phyloP scores from a whole-genome alignment of 176 grass and related monocot species.

The Oryza meyeriana region DNA sequence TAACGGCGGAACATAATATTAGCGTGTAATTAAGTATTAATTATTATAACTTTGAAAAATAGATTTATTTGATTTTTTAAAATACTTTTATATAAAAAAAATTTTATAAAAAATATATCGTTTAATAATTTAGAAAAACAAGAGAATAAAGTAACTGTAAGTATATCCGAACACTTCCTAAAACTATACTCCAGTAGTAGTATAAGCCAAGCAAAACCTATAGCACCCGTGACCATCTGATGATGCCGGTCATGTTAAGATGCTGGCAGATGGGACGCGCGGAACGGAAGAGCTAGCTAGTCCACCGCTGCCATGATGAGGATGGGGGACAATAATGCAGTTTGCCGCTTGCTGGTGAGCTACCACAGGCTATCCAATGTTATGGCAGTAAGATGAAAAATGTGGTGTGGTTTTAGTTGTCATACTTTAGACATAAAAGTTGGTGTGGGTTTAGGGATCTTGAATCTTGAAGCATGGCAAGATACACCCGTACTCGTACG shows the following conservation, averaged over 20 bases:
- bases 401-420: background rate
- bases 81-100: too few species aligned
- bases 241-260: background rate
- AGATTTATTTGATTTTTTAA: too few species aligned
- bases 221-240: constrained; percentile 13
- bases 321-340: background rate
- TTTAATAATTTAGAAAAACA: too few species aligned
- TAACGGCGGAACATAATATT: too few species aligned
- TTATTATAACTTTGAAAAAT: too few species aligned
- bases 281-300: background rate
- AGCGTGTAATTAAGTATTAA: too few species aligned
- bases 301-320: background rate
- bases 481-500: background rate
- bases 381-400: background rate
- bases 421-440: background rate
- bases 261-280: background rate
- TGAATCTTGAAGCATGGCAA: background rate
- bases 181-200: too few species aligned
- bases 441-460: background rate
- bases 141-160: too few species aligned
- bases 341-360: background rate
- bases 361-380: background rate
- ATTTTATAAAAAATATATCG: too few species aligned
- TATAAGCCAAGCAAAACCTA: background rate
- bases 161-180: too few species aligned